Percentiles rank a stretch among this genome's conserved stretches.
phyloP scores from a whole-genome alignment of 176 grass and related monocot genomes.

The Chloris gayana region DNA sequence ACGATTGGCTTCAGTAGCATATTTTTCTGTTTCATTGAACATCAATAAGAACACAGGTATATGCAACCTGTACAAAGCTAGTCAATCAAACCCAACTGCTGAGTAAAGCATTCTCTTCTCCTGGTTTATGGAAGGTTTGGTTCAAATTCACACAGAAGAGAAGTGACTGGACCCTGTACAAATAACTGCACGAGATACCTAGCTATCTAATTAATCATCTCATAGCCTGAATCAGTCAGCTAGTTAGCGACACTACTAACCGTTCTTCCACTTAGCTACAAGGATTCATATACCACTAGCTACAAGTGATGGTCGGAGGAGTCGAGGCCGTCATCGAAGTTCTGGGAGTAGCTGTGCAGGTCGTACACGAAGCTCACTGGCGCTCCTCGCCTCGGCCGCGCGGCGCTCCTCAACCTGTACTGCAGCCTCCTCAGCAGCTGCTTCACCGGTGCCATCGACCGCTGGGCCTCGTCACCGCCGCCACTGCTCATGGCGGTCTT shows the following conservation, averaged over 20 bases:
- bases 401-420: neutral
- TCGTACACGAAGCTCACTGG: conserved; percentile 19
- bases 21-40: too few species aligned
- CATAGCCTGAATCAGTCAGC: neutral
- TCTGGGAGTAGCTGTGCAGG: conserved; percentile 40
- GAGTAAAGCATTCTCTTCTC: neutral
- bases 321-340: conserved; percentile 31
- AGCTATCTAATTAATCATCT: neutral
- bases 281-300: neutral
- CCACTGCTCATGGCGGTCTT: neutral
- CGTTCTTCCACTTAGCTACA: too few species aligned
- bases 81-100: neutral
- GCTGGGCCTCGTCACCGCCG: neutral
- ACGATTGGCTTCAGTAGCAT: too few species aligned
- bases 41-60: too few species aligned
- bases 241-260: too few species aligned
- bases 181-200: too few species aligned
- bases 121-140: neutral
- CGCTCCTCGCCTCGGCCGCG: neutral
- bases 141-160: neutral
- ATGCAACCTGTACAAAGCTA: too few species aligned
- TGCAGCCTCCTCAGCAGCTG: conserved; percentile 34
- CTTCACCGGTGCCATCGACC: neutral
- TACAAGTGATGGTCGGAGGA: neutral
- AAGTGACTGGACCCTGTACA: neutral